Percentiles rank a stretch among this genome's conserved stretches.
Evolutionary conservation across 2,329 filamentous ascomycete genomes (phyloP).

Genomic region (Lasiodiplodia hormozganensis): DNA sequence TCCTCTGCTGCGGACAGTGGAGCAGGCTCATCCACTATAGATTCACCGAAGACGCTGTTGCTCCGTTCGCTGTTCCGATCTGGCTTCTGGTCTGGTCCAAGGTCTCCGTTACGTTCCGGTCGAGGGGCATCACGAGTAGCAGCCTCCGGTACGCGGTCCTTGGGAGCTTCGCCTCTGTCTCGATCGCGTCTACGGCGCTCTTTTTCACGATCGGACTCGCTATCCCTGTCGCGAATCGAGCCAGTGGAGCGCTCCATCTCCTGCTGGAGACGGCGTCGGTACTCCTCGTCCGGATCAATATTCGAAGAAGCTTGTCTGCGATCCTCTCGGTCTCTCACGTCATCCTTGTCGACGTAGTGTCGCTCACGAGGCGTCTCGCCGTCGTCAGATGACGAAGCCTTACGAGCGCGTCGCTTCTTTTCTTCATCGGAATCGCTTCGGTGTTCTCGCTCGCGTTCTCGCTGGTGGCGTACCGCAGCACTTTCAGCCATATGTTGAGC

Average conservation of each 20-base stretch:
- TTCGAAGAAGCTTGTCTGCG: slow-evolving; percentile 38
- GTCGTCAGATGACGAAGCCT: slow-evolving; percentile 42
- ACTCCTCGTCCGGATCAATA: slow-evolving; percentile 59
- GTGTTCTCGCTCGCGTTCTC: slow-evolving; percentile 18
- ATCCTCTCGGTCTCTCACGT: slow-evolving; percentile 40
- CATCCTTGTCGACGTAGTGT: slow-evolving; percentile 42
- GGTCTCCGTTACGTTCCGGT: slow-evolving; percentile 34
- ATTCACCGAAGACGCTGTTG: slow-evolving; percentile 38
- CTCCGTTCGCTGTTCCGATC: slow-evolving; percentile 36
- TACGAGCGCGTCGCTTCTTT: slow-evolving; percentile 33
- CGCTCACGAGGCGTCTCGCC: slow-evolving; percentile 42
- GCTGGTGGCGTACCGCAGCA: slow-evolving; percentile 14
- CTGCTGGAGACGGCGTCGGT: slow-evolving; percentile 55
- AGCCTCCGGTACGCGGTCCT: background rate
- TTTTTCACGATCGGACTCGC: slow-evolving; percentile 41
- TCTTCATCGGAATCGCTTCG: slow-evolving; percentile 35
- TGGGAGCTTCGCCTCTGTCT: slow-evolving; percentile 31
- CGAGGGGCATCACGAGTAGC: slow-evolving; percentile 3
- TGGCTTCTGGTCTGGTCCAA: slow-evolving; percentile 12
- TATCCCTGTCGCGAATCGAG: slow-evolving; percentile 38
- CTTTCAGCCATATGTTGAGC: slow-evolving; percentile 33
- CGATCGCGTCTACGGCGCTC: slow-evolving; percentile 44
- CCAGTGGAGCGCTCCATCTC: slow-evolving; percentile 49
- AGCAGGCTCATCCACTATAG: slow-evolving; percentile 45
- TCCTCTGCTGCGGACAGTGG: slow-evolving; percentile 35